Percentiles rank a stretch among this genome's conserved stretches.
phyloP scores from a whole-genome alignment of 2,329 filamentous ascomycete species.

The Plenodomus biglobosus region DNA sequence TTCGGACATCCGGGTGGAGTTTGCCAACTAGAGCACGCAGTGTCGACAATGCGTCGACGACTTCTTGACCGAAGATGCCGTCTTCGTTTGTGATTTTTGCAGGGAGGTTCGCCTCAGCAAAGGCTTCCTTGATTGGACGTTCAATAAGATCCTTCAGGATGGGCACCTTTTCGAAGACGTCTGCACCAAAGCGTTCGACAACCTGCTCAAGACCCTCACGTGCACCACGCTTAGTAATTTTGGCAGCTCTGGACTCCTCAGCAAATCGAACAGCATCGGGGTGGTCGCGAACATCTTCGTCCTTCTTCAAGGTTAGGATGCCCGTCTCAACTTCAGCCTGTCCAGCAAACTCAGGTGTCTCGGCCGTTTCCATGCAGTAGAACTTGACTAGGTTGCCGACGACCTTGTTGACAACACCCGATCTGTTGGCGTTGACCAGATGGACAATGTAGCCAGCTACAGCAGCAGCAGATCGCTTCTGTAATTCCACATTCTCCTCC shows the following conservation, averaged over 20 bases:
- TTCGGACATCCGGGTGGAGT: conserved; percentile 71
- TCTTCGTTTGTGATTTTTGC: conserved; percentile 72
- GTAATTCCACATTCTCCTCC: conserved; percentile 87
- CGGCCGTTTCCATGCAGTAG: conserved; percentile 94
- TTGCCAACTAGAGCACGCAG: conserved; percentile 93
- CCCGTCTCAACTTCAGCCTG: conserved; percentile 76
- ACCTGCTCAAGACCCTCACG: conserved; percentile 93
- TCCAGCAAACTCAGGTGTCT: conserved; percentile 90
- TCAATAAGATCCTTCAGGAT: conserved; percentile 81
- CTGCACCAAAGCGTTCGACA: conserved; percentile 73
- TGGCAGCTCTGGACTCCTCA: conserved; percentile 81
- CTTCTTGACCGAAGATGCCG: conserved; percentile 79
- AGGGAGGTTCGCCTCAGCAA: conserved; percentile 68
- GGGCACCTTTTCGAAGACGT: conserved; percentile 80
- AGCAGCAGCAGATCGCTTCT: conserved; percentile 80
- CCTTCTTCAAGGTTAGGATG: conserved; percentile 92
- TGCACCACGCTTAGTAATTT: conserved; percentile 87
- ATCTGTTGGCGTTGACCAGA: conserved; percentile 77
- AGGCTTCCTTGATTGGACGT: conserved; percentile 72
- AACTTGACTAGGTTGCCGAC: conserved; percentile 96
- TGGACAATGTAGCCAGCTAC: conserved; percentile 84
- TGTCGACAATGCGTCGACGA: conserved; percentile 91
- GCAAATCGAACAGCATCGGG: conserved; percentile 89
- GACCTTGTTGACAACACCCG: conserved; percentile 90
- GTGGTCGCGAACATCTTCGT: conserved; percentile 93